phyloP scores from a whole-genome alignment of 768 basidiomycete genomes.

The Collybia sp. region DNA sequence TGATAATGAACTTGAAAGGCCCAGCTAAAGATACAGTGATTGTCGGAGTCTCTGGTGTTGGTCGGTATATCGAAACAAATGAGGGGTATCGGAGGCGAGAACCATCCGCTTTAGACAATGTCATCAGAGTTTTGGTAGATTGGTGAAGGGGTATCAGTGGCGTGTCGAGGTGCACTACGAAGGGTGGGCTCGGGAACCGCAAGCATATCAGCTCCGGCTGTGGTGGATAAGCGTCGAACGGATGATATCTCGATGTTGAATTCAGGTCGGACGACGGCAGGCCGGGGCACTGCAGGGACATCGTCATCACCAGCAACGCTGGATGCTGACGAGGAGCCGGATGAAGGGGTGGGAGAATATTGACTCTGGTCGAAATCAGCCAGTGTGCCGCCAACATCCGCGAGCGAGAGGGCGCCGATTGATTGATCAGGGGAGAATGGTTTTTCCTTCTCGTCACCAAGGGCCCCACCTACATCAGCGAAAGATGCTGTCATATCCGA shows the following conservation, averaged over 20 bases:
- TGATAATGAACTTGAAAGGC: neutral
- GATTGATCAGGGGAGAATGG: neutral
- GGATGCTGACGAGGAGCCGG: neutral
- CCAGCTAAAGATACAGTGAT: slow-evolving; percentile 8
- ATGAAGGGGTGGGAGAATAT: neutral
- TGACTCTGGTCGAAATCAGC: neutral
- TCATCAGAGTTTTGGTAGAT: slow-evolving; percentile 6
- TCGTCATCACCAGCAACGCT: neutral
- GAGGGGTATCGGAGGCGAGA: neutral
- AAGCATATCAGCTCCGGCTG: slow-evolving; percentile 2
- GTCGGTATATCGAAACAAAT: slow-evolving; percentile 1
- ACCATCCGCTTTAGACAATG: slow-evolving; percentile 11
- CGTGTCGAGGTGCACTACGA: slow-evolving; percentile 15
- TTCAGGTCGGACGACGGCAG: neutral
- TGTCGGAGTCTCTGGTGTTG: too few species aligned
- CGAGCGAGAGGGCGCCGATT: neutral
- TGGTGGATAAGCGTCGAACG: neutral
- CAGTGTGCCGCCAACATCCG: neutral
- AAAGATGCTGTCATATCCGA: neutral
- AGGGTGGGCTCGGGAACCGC: slow-evolving; percentile 10
- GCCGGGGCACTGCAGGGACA: neutral
- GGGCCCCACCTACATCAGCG: neutral
- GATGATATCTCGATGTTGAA: neutral
- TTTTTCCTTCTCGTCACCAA: slow-evolving; percentile 9
- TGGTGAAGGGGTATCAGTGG: slow-evolving; percentile 8